Conservation (phyloP, 805 yeast genomes). For the Brettanomyces nanus region DNA sequence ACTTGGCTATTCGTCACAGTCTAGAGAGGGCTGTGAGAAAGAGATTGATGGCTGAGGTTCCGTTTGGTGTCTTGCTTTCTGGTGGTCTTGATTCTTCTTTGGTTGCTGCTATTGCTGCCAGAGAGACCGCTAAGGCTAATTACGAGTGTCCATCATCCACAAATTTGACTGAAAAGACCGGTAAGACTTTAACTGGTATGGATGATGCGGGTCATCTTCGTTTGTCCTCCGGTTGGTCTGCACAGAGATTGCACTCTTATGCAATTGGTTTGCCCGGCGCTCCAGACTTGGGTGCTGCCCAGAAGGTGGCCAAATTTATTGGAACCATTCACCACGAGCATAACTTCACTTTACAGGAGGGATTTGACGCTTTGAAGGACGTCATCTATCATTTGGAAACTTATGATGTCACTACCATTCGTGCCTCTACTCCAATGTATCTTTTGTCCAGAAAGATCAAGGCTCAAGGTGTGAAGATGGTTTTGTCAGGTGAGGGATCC, state of each 20-base stretch:
- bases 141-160: slow-evolving; percentile 35
- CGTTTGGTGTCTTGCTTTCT: slow-evolving; percentile 93
- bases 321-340: slow-evolving; percentile 98
- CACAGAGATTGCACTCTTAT: slow-evolving; percentile 88
- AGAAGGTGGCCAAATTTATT: slow-evolving; percentile 91
- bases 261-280: slow-evolving; percentile 97
- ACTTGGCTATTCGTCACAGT: slow-evolving; percentile 60
- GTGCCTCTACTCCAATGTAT: slow-evolving; percentile 99
- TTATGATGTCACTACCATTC: slow-evolving; percentile 94
- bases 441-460: slow-evolving; percentile 91
- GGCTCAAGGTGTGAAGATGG: slow-evolving; percentile 99
- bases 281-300: slow-evolving; percentile 94
- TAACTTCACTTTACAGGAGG: slow-evolving; percentile 94
- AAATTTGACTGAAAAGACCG: slow-evolving; percentile 35
- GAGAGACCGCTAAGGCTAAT: slow-evolving; percentile 76
- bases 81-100: slow-evolving; percentile 97
- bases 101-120: slow-evolving; percentile 94
- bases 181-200: slow-evolving; percentile 79
- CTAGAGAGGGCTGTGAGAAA: slow-evolving; percentile 95
- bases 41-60: slow-evolving; percentile 99
- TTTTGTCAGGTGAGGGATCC: slow-evolving; percentile 96
- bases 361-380: slow-evolving; percentile 90
- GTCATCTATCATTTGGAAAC: slow-evolving; percentile 96
- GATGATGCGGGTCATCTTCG: slow-evolving; percentile 83
- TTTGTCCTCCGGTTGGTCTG: slow-evolving; percentile 55